Evolutionary conservation across 768 basidiomycete species (phyloP), one percentile per base, ranked within the genome.

Genomic region (Boletus pseudopeckii): DNA sequence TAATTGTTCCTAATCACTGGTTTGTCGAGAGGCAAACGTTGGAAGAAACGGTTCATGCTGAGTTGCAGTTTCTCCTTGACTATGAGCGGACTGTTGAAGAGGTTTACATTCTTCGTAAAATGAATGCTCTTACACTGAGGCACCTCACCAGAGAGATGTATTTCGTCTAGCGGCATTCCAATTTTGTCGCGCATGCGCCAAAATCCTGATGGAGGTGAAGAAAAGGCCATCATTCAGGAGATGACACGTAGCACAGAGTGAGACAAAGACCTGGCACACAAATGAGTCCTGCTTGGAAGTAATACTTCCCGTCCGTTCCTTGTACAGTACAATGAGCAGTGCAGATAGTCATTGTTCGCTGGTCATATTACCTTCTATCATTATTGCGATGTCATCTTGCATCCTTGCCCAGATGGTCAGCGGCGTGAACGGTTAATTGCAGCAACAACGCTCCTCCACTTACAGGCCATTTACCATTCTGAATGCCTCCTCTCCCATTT

Each of bases 111-210:
- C 24, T 42, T 22, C 24, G 8, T 3, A 4, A 30, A 44, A 54
- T 22, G 24, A 52, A 26, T 5, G n/a, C 1, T 55, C 84, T 66
- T 68, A 86, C 87, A 90, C 67, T 80, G 81, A 22, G 89, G 88
- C 17, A 92, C 89, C 52, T 84, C 71, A 18, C 90, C 88, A 10
- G 61, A 32, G 40, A 64, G 42, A 37, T 91, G 89, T 48, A 91
- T 89, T 53, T 88, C 82, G 40, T 88, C 85, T 38, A 91, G 71
- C 14, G 81, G 77, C 63, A 85, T 72, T 10, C 89, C 90, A 48
- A 88, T 80, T 72, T 92, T 91, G 70, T 90, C 89, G 55, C 79
- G 67, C 71, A 91, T 76, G n/a, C 88, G 79, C 90, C 90, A 92
- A 56, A 80, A 84, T 9, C 90, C 89, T 88, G 20, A 17, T 28